Percentiles rank a stretch among this genome's conserved stretches.
These are phyloP conservation scores for Theileria equi DNA, from an alignment of 169 alveolate species.

Conservation along the genomic window DNA sequence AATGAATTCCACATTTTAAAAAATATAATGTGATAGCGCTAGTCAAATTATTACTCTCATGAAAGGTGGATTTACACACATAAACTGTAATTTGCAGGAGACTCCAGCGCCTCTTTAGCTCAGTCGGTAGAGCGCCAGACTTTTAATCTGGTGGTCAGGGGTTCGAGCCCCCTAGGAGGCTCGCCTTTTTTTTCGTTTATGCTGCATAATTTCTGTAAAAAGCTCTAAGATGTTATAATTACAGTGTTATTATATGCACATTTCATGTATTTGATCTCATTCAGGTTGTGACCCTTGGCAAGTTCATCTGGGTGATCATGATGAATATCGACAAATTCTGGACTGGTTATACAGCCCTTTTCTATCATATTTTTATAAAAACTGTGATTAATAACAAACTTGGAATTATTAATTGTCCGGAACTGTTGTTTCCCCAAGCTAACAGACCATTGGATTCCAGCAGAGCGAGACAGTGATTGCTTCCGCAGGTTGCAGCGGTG, in stretches of 20 bases:
- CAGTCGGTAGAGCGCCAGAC: slow-evolving; percentile 99
- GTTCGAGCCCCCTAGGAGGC: slow-evolving; percentile 98
- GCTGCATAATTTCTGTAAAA: not conserved
- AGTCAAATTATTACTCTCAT: not conserved
- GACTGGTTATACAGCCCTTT: not conserved
- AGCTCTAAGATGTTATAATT: not conserved
- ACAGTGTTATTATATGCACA: slow-evolving; percentile 59
- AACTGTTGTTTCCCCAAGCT: slow-evolving; percentile 53
- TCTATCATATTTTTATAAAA: not conserved
- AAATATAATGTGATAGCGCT: not conserved
- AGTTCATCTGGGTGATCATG: not conserved
- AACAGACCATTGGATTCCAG: slow-evolving; percentile 1
- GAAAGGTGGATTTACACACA: not conserved
- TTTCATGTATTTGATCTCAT: slow-evolving; percentile 12
- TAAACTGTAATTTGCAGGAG: not conserved
- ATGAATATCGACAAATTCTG: slow-evolving; percentile 4
- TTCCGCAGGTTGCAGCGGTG: slow-evolving; percentile 23
- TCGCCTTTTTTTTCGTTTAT: not conserved
- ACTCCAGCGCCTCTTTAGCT: slow-evolving; percentile 86
- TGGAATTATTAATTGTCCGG: slow-evolving; percentile 4
- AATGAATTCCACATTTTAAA: not conserved
- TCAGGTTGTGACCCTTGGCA: not conserved
- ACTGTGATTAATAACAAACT: not conserved
- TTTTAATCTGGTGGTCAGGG: slow-evolving; percentile 99
- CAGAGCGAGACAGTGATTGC: slow-evolving; percentile 49